Conservation (phyloP, 192 early-diverging fungal species). For the Phycomyces nitens region DNA sequence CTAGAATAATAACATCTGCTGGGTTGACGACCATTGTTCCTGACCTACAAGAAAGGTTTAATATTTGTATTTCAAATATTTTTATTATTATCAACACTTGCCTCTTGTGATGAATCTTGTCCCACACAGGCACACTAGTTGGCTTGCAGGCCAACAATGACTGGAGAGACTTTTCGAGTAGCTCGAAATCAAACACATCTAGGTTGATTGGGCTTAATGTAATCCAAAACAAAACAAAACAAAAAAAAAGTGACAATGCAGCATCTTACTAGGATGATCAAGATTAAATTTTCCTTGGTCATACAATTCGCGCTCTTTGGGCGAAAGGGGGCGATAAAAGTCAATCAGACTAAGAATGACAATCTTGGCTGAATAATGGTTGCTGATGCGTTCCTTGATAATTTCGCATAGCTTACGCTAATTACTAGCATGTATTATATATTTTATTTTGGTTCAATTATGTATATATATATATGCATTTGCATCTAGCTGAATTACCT, state of each 20-base stretch:
- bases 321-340: constrained; percentile 57
- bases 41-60: no score
- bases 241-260: no score
- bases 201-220: not conserved
- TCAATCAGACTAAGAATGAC: constrained; percentile 61
- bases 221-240: no score
- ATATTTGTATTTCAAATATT: no score
- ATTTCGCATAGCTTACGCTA: constrained; percentile 41
- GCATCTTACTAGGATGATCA: constrained; percentile 60
- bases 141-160: constrained; percentile 46
- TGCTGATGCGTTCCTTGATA: constrained; percentile 2
- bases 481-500: constrained; percentile 20
- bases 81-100: no score
- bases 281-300: constrained; percentile 55
- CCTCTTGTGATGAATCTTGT: constrained; percentile 44
- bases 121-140: constrained; percentile 61
- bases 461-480: not conserved
- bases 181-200: constrained; percentile 74
- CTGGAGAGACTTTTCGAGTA: constrained; percentile 54
- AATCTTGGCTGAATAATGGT: constrained; percentile 30
- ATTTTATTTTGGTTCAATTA: no score
- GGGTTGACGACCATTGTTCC: no score
- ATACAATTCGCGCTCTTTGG: constrained; percentile 48
- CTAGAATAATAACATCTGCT: constrained; percentile 71
- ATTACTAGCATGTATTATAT: not conserved